Conservation (phyloP, 2,329 filamentous ascomycete genomes). For the Aureobasidium sp. region DNA sequence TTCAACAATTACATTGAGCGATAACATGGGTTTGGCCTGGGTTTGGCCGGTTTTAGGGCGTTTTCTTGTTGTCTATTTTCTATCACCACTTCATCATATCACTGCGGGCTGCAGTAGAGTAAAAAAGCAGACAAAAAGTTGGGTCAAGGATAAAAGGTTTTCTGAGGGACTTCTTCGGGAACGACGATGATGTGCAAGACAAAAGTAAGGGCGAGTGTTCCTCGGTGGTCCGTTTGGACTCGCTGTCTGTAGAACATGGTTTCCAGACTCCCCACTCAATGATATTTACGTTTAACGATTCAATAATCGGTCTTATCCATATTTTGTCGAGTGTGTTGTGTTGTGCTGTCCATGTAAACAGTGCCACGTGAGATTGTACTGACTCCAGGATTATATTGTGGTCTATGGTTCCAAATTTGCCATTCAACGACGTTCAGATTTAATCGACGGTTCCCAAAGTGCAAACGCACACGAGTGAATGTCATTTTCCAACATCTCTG, state of each 20-base stretch:
- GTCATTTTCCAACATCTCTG: too few species aligned
- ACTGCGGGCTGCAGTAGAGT: conserved; percentile 14
- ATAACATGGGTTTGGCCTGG: conserved; percentile 10
- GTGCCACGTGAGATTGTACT: too few species aligned
- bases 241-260: conserved; percentile 14
- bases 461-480: too few species aligned
- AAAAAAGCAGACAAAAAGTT: conserved; percentile 12
- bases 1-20: conserved; percentile 11
- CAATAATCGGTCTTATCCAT: not conserved
- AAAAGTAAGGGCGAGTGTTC: conserved; percentile 14
- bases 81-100: conserved; percentile 7
- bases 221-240: conserved; percentile 11
- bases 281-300: conserved; percentile 7
- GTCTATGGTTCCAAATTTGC: too few species aligned
- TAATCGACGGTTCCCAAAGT: too few species aligned
- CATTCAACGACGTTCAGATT: too few species aligned
- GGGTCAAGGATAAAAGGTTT: conserved; percentile 11
- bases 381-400: too few species aligned
- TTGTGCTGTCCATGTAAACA: too few species aligned
- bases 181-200: conserved; percentile 14
- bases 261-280: conserved; percentile 16
- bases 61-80: not conserved
- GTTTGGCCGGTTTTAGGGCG: conserved; percentile 2
- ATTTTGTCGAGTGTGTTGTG: not conserved
- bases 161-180: conserved; percentile 8